phyloP scores from a whole-genome alignment of 1,139 yeast genomes.

The Geotrichum fermentans region DNA sequence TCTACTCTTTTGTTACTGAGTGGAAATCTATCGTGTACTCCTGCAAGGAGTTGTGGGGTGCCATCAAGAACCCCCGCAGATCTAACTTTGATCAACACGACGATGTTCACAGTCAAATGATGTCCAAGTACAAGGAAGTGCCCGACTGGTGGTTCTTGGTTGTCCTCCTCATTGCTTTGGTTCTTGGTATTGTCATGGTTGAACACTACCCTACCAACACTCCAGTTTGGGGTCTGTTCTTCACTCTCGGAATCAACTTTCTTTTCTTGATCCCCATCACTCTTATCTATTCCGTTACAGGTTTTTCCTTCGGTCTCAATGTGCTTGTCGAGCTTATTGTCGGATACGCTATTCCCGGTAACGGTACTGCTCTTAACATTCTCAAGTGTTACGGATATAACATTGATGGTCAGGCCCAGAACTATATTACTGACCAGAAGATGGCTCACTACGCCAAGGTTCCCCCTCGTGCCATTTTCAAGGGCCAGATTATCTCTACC shows the following conservation, averaged over 20 bases:
- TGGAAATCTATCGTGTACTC: conserved; percentile 25
- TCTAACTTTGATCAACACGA: conserved; percentile 32
- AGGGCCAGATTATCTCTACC: conserved; percentile 50
- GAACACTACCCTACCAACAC: conserved; percentile 45
- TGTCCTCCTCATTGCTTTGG: conserved; percentile 43
- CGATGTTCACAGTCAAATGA: conserved; percentile 37
- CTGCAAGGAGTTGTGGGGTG: conserved; percentile 24
- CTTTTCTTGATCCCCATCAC: conserved; percentile 51
- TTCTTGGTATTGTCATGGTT: conserved; percentile 47
- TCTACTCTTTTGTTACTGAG: conserved; percentile 26
- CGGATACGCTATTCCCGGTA: conserved; percentile 61
- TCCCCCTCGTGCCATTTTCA: conserved; percentile 58
- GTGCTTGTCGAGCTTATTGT: conserved; percentile 53
- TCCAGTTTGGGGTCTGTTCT: conserved; percentile 53
- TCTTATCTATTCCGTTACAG: conserved; percentile 41
- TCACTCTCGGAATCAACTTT: conserved; percentile 52
- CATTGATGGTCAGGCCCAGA: conserved; percentile 59
- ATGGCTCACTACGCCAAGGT: conserved; percentile 56
- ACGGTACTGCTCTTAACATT: conserved; percentile 55
- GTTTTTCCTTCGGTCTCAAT: conserved; percentile 39
- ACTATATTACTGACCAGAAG: conserved; percentile 52
- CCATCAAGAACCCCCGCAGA: conserved; percentile 36
- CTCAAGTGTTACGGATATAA: conserved; percentile 56
- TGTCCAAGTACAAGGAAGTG: conserved; percentile 41
- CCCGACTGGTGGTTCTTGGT: conserved; percentile 29